Evolutionary conservation across 2,329 filamentous ascomycete genomes (phyloP), one percentile per base, ranked within the genome.

Genomic region (Colletotrichum lentis): DNA sequence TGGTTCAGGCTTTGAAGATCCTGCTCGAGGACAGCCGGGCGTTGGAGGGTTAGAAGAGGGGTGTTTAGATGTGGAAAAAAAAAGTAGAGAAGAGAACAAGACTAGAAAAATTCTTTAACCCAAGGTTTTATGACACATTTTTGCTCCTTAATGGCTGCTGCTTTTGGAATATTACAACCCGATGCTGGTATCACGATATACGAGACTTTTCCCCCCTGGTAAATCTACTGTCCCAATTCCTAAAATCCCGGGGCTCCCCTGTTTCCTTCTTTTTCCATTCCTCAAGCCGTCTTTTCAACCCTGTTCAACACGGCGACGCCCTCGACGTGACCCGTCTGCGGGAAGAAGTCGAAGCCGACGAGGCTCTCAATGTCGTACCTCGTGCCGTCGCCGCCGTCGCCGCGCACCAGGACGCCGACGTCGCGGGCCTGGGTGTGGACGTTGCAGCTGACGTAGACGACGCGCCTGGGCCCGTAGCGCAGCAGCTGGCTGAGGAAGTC

Each of bases 371-470:
- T 92, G 78, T 90, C 88, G 79, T 97, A 99, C 70, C 85, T 80
- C 24, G 80, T 80, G 5, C 61, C 67, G 18, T 63, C 69, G 37
- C 63, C 68, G 4, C 39, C 58, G 73, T 81, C 74, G 22, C 94
- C 94, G 43, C 90, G 85, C 1, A 98, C 93, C 74, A 99, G 80
- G 69, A 95, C 88, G 0, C 94, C 96, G 0, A 99, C 90, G 79
- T 99, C 96, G 61, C 96, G 84, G 16, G 96, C 96, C 84, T 98
- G 96, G 10, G 95, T 98, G 77, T 99, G 96, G 71, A 99, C 96
- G 75, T 99, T 99, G 75, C 96, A 99, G 76, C 92, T 97, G 47
- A 99, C 95, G 77, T 99, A 99, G 5, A 97, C 88, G 12, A 99
- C 88, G 67, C 96, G 85, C 71, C 85, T 85, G 0, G 96, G 95